Percentiles rank a stretch among this genome's conserved stretches.
Conservation (phyloP, 225 moss, liverwort and hornwort species). For the Anthoceros angustus region DNA sequence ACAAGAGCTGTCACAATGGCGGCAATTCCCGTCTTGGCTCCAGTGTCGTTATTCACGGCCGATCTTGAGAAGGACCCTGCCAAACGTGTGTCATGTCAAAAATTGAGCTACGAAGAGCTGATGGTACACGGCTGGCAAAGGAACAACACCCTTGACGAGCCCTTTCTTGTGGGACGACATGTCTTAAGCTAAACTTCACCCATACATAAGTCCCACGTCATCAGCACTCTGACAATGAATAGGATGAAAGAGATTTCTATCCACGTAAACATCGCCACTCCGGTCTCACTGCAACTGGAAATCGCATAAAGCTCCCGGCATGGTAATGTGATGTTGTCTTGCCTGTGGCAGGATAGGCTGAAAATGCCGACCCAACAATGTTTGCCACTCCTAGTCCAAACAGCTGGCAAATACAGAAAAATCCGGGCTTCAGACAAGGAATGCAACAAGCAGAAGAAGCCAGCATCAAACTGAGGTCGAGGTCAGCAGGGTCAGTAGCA, state of each 20-base stretch:
- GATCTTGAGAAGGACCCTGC: slow-evolving; percentile 96
- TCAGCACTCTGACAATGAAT: too few relatives aligned
- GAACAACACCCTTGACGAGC: too few relatives aligned
- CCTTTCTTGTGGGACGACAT: too few relatives aligned
- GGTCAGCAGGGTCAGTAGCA: too few relatives aligned
- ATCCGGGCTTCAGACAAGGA: neutral
- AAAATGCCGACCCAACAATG: slow-evolving; percentile 65
- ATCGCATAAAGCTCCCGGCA: neutral
- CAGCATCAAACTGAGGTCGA: neutral
- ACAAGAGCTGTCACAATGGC: slow-evolving; percentile 55
- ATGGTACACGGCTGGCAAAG: neutral
- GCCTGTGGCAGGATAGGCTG: slow-evolving; percentile 65
- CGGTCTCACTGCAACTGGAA: too few relatives aligned
- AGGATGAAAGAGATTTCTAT: too few relatives aligned
- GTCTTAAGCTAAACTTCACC: too few relatives aligned
- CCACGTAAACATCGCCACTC: too few relatives aligned
- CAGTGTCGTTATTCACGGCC: slow-evolving; percentile 90
- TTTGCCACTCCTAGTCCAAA: slow-evolving; percentile 87
- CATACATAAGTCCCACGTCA: too few relatives aligned
- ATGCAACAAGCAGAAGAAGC: neutral
- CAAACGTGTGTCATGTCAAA: neutral
- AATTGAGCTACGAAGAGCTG: neutral
- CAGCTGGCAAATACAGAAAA: slow-evolving; percentile 30
- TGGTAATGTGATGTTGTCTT: slow-evolving; percentile 5
- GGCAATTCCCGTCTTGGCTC: slow-evolving; percentile 57